phyloP scores from a whole-genome alignment of 176 grass and related monocot genomes.

The Alloteropsis semialata region DNA sequence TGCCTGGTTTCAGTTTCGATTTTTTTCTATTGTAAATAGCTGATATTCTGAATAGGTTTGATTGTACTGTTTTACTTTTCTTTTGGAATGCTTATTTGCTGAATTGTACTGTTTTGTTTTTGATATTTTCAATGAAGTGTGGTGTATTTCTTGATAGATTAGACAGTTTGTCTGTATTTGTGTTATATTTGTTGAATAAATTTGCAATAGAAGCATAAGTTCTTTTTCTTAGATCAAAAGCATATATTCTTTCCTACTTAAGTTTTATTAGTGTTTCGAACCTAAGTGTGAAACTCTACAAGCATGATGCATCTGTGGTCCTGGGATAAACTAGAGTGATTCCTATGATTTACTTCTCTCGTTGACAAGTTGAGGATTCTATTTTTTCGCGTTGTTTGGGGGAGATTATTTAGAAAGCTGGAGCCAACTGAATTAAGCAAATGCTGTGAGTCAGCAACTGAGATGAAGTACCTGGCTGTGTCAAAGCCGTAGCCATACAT shows the following conservation, averaged over 20 bases:
- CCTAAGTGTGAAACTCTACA: background rate
- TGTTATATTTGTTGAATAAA: background rate
- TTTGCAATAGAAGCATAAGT: background rate
- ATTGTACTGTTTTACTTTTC: background rate
- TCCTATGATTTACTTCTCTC: background rate
- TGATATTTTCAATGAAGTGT: background rate
- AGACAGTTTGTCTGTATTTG: background rate
- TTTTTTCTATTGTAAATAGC: background rate
- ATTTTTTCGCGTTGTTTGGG: background rate
- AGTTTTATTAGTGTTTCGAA: background rate
- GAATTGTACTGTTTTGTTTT: background rate
- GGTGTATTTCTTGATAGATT: background rate
- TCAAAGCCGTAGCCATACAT: background rate
- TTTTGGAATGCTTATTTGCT: background rate
- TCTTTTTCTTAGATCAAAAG: background rate
- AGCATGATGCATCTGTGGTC: background rate
- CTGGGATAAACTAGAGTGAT: background rate
- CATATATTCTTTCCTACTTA: constrained; percentile 19
- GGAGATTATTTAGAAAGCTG: background rate
- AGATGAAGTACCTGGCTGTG: background rate
- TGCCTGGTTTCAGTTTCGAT: constrained; percentile 6
- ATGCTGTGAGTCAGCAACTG: background rate
- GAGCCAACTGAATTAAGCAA: background rate
- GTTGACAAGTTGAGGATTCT: background rate
- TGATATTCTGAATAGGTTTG: background rate